Evolutionary conservation across 192 early-diverging fungal genomes (phyloP), one percentile per base, ranked within the genome.

Genomic region (Obelidium mucronatum): DNA sequence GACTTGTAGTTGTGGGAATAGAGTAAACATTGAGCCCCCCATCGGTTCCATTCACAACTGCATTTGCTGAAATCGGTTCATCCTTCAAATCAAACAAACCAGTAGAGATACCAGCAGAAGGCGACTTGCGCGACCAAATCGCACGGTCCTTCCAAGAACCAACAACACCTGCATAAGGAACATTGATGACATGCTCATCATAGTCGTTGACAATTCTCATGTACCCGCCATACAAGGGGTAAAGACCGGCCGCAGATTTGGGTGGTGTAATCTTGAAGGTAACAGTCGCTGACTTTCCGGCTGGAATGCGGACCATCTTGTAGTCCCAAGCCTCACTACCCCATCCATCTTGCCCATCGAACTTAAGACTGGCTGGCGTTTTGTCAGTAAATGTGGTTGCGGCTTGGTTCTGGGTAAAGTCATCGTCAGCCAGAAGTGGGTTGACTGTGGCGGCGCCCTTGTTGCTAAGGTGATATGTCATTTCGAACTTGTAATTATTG

Each of bases 381-480:
- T 64, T 56, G 40, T 74, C 59, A 31, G 78, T 66, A 37, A 73
- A 61, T 33, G 37, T 58, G 64, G 64, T 69, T 0, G 17, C 33
- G 2, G 68, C 36, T 6, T 67, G 19, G 54, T 74, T 74, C 65
- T 48, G 35, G 24, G 54, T 35, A 40, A 59, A 66, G 81, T 81
- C 82, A 63, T 78, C 74, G 3, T 74, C 77, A 26, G 19, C 34
- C 22, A 65, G 37, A 48, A 40, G 24, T 22, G 60, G 3, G 39
- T 42, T 77, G 53, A 76, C 59, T 35, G 74, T 48, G 40, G 69
- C 75, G 35, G 83, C 77, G 52, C 26, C 35, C 3, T 54, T 33
- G 67, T 70, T 48, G 31, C 8, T 24, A 19, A 84, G 33, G 40
- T 24, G 66, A 67, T 79, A 79, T 70, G 74, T 33, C 44, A 55